These are phyloP conservation scores for Aureobasidium lini DNA, from an alignment of 2,329 filamentous ascomycete species.

Conservation along the genomic window DNA sequence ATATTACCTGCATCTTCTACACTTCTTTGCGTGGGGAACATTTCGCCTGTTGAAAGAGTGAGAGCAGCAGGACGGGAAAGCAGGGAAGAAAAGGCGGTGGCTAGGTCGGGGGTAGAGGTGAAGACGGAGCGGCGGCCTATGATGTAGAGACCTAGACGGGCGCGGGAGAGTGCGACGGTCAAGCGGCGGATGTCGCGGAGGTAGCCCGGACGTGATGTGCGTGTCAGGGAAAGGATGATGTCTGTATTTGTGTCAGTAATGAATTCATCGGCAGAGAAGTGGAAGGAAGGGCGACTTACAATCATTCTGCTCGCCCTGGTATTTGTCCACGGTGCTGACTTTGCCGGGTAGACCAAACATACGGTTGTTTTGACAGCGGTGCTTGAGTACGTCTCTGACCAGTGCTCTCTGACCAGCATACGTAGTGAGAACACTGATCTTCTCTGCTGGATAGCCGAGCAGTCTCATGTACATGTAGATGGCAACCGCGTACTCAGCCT, in stretches of 20 bases:
- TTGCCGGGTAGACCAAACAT: constrained; percentile 84
- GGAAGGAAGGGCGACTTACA: constrained; percentile 44
- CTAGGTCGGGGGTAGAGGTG: constrained; percentile 78
- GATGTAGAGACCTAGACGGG: constrained; percentile 84
- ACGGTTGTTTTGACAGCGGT: constrained; percentile 73
- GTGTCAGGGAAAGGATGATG: constrained; percentile 85
- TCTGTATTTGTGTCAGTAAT: constrained; percentile 44
- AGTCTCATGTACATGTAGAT: constrained; percentile 97
- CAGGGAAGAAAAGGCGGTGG: constrained; percentile 74
- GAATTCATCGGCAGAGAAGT: not conserved
- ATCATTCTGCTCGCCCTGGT: constrained; percentile 98
- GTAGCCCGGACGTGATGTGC: constrained; percentile 84
- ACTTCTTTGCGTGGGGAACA: constrained; percentile 59
- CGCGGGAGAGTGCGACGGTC: constrained; percentile 89
- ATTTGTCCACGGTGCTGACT: constrained; percentile 95
- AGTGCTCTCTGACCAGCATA: constrained; percentile 89
- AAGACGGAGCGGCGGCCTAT: constrained; percentile 84
- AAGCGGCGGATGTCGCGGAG: constrained; percentile 87
- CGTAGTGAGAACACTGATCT: constrained; percentile 84
- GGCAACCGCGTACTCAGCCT: constrained; percentile 94
- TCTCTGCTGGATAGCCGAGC: constrained; percentile 75
- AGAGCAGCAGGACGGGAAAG: constrained; percentile 64
- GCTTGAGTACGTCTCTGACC: constrained; percentile 75
- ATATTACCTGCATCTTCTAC: constrained; percentile 47
- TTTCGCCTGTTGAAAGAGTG: constrained; percentile 72